Evolutionary conservation across 1,284 basidiomycete species (phyloP), one percentile per base, ranked within the genome.

Genomic region (Cutaneotrichosporon sp.): DNA sequence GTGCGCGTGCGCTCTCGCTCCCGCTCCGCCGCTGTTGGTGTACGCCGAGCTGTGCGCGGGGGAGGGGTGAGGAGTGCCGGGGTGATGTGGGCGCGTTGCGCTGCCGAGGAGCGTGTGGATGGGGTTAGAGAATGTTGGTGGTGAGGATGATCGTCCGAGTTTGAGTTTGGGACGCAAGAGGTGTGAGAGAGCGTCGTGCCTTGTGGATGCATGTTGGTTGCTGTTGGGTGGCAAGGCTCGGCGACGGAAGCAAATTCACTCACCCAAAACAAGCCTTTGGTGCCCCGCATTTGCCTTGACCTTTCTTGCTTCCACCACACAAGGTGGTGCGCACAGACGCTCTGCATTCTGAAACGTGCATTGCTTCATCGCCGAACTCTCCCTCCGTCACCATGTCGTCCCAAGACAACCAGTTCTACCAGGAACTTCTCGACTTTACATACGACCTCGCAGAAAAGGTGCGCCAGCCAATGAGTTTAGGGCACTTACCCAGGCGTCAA

Each of bases 381-480:
- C n/a, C n/a, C n/a, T n/a, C 9, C 33, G n/a, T 17, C 17, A 49
- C 13, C 36, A 59, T 55, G 47, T 12, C 52, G 3, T 38, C 41
- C 17, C 22, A 23, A 15, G 30, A 37, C 40, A 14, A 55, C 33
- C 22, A 58, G 18, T 26, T 49, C 22, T 65, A 65, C 54, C 35
- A 56, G 35, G 60, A 63, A 39, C 56, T 67, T 5, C 55, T 64
- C 4, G 61, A 65, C 26, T 67, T 65, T 42, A 53, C 54, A 1
- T 52, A 52, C 44, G 36, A 40, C 14, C 36, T 58, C 0, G 66
- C 56, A 3, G 64, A 65, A 38, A 45, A 57, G 57, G 65, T 64
- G 14, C 34, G 59, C 35, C 5, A n/a, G n/a, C n/a, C n/a, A n/a
- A 34, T 8, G 1, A 3, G 10, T 8, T 4, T 15, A 8, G 5